phyloP scores from a whole-genome alignment of 2,329 filamentous ascomycete species.

The Keithomyces neogunnii region DNA sequence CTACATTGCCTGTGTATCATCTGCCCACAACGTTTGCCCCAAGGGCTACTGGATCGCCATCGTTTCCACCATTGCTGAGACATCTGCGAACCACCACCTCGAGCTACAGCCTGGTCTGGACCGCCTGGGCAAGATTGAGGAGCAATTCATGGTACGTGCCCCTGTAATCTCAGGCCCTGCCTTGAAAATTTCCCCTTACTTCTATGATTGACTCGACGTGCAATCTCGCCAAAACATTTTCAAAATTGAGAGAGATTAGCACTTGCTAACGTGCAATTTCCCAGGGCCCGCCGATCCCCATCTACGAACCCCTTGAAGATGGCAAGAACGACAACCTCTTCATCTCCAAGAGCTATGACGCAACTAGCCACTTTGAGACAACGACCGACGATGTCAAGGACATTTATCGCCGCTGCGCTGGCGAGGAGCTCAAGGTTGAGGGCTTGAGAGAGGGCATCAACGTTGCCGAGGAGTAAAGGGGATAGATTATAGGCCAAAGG shows the following conservation, averaged over 20 bases:
- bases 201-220: neutral
- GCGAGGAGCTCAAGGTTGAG: constrained; percentile 81
- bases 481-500: neutral
- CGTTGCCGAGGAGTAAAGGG: constrained; percentile 56
- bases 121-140: constrained; percentile 85
- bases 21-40: constrained; percentile 95
- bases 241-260: too few relatives aligned
- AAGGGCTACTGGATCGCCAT: constrained; percentile 99
- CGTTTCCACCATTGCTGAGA: constrained; percentile 94
- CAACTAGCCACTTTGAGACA: constrained; percentile 96
- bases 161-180: neutral
- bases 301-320: constrained; percentile 83
- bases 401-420: constrained; percentile 76
- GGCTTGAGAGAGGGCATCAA: constrained; percentile 73
- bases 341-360: constrained; percentile 98
- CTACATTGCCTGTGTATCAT: constrained; percentile 93
- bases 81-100: constrained; percentile 83
- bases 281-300: constrained; percentile 72
- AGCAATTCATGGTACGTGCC: constrained; percentile 77
- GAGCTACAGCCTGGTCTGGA: constrained; percentile 91
- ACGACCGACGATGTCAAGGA: constrained; percentile 85
- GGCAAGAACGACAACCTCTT: constrained; percentile 86
- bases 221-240: neutral
- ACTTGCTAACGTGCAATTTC: neutral
- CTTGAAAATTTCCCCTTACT: too few relatives aligned